Base-by-base conservation (phyloP, 2,329 filamentous ascomycete genomes). In the Colletotrichum kahawae region DNA sequence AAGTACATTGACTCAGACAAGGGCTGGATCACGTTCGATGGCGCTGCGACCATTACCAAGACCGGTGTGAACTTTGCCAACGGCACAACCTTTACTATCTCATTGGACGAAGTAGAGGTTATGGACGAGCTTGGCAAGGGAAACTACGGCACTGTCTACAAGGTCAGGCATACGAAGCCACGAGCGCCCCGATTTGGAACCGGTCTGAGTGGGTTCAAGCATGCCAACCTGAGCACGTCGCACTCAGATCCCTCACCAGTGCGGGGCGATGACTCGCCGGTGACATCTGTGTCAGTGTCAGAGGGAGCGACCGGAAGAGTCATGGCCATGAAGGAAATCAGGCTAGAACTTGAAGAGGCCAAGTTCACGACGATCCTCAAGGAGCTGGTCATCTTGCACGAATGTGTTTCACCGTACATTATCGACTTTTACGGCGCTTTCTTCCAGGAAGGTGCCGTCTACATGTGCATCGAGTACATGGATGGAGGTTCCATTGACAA, bases 401-500 rank as follows among this genome's bases (percentile, higher is more conserved):
- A 97, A 79, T 99, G 97, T 81, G 89, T 97, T 4, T 98, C 95
- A 3, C 96, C 97, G 0, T 98, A 96, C 84, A 98, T 99, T 79
- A 97, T 99, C 83, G 96, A 99, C 82, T 99, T 99, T 81, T 99
- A 98, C 83, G 97, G 97, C 1, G 97, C 97, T 7, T 99, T 99
- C 83, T 99, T 98, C 88, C 97, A 99, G 82, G 97, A 99, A 86
- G 96, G 97, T 33, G 97, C 97, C 1, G 97, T 99, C 2, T 99
- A 99, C 84, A 98, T 99, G 84, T 99, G 97, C 85, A 98, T 99
- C 83, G 97, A 99, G 85, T 98, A 95, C 85, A 99, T 99, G 97
- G 96, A 99, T 82, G 97, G 97, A 62, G 97, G 97, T 9, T 98
- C 96, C 48, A 96, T 98, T 81, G 97, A 99, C 88, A 98, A 98